These are phyloP conservation scores for Trichoderma aggressivum DNA, from an alignment of 2,329 filamentous ascomycete genomes.

Conservation along the genomic window DNA sequence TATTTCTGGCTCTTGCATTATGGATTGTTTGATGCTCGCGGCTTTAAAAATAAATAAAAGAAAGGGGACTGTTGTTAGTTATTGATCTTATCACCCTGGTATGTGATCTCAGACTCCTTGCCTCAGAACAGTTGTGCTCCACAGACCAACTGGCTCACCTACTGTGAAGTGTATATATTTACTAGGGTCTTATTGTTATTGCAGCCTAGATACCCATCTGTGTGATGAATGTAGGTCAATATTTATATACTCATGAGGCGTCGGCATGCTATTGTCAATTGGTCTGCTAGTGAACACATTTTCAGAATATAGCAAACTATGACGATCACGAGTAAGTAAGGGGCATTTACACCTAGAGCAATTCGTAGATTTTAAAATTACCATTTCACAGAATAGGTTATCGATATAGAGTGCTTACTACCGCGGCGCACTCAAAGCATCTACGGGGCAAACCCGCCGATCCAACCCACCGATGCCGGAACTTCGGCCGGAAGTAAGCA, in stretches of 20 bases:
- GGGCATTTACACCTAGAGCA: background rate
- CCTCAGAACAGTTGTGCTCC: too few relatives aligned
- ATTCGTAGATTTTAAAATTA: background rate
- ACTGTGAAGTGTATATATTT: too few relatives aligned
- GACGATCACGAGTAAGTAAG: background rate
- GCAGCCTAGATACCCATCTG: too few relatives aligned
- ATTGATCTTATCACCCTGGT: too few relatives aligned
- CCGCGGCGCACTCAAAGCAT: background rate
- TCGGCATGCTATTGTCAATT: background rate
- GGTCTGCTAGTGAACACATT: background rate
- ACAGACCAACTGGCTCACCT: too few relatives aligned
- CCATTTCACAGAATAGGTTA: background rate
- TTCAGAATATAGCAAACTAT: background rate
- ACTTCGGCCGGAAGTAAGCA: background rate
- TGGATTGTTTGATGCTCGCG: too few relatives aligned
- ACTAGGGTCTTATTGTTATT: too few relatives aligned
- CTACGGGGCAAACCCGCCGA: background rate
- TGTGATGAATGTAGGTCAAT: background rate
- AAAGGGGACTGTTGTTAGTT: too few relatives aligned
- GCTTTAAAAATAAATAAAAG: too few relatives aligned
- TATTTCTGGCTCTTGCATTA: too few relatives aligned
- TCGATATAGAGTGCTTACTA: background rate
- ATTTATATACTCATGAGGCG: background rate
- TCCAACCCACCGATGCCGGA: background rate
- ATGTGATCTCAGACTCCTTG: too few relatives aligned